Evolutionary conservation across 306 rosid genomes (phyloP).

Genomic region (Prunus mira): DNA sequence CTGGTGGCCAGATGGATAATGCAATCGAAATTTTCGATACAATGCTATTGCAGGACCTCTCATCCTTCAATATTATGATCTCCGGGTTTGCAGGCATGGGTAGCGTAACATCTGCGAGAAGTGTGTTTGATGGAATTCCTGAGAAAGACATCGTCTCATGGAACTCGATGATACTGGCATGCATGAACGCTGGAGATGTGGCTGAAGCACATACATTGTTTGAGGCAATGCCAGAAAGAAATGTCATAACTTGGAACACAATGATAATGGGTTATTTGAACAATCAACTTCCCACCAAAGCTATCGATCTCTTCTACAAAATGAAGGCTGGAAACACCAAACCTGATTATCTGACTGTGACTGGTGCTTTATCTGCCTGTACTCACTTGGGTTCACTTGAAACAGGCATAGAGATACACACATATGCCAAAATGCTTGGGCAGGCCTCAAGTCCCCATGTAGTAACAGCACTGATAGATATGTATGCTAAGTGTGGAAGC

Average conservation of each 20-base stretch:
- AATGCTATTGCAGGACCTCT: slow-evolving; percentile 25
- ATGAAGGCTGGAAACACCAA: slow-evolving; percentile 20
- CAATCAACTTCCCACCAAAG: slow-evolving; percentile 17
- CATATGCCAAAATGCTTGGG: slow-evolving; percentile 1
- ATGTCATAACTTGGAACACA: slow-evolving; percentile 36
- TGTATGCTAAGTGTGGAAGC: slow-evolving; percentile 41
- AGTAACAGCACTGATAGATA: slow-evolving; percentile 26
- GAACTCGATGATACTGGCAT: slow-evolving; percentile 34
- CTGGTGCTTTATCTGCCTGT: slow-evolving; percentile 28
- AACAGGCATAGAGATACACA: slow-evolving; percentile 21
- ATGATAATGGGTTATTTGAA: slow-evolving; percentile 20
- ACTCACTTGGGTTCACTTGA: slow-evolving; percentile 26
- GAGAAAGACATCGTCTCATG: slow-evolving; percentile 27
- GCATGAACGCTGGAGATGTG: slow-evolving; percentile 18
- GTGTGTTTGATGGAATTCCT: slow-evolving; percentile 19
- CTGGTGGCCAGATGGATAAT: slow-evolving; percentile 17
- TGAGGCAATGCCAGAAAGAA: slow-evolving; percentile 10
- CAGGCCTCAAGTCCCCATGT: slow-evolving; percentile 26
- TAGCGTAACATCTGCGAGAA: slow-evolving; percentile 15
- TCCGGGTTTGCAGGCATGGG: slow-evolving; percentile 24
- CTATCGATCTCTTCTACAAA: slow-evolving; percentile 10
- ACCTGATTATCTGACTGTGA: slow-evolving; percentile 27
- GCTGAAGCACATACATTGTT: slow-evolving; percentile 20
- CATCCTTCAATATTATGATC: slow-evolving; percentile 22
- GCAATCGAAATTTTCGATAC: slow-evolving; percentile 16